Percentiles rank a stretch among this genome's conserved stretches.
Evolutionary conservation across 2,329 filamentous ascomycete genomes (phyloP).

Genomic region (Hypoxylon sp.): DNA sequence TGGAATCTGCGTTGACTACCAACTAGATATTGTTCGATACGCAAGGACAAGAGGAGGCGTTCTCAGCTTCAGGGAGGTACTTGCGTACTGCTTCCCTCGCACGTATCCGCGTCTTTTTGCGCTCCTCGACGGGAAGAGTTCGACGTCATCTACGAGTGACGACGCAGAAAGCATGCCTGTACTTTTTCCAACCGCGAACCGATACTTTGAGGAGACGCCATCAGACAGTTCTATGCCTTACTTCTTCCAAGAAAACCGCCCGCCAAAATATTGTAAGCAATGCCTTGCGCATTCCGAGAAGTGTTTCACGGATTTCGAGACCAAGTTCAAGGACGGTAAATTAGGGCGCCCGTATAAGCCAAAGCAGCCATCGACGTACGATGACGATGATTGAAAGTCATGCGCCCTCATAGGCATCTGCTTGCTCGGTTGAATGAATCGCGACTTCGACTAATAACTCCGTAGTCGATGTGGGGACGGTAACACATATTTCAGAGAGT

Average conservation of each 20-base stretch:
- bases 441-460: neutral
- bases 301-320: constrained; percentile 27
- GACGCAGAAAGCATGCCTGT: constrained; percentile 1
- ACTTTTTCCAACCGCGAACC: constrained; percentile 19
- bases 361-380: neutral
- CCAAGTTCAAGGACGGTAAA: constrained; percentile 2
- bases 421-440: neutral
- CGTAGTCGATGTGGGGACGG: too few species aligned
- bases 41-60: constrained; percentile 20
- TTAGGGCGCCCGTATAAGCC: neutral
- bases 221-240: neutral
- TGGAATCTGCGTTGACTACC: constrained; percentile 16
- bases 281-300: constrained; percentile 23
- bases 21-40: constrained; percentile 27
- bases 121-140: constrained; percentile 15
- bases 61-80: constrained; percentile 22
- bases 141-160: neutral
- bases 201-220: neutral
- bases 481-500: too few species aligned
- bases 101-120: constrained; percentile 10
- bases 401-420: neutral
- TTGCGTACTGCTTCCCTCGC: constrained; percentile 30
- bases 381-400: neutral
- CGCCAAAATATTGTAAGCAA: neutral
- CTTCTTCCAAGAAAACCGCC: neutral